phyloP scores from a whole-genome alignment of 2,329 filamentous ascomycete genomes.

The Cadophora luteo-olivacea region DNA sequence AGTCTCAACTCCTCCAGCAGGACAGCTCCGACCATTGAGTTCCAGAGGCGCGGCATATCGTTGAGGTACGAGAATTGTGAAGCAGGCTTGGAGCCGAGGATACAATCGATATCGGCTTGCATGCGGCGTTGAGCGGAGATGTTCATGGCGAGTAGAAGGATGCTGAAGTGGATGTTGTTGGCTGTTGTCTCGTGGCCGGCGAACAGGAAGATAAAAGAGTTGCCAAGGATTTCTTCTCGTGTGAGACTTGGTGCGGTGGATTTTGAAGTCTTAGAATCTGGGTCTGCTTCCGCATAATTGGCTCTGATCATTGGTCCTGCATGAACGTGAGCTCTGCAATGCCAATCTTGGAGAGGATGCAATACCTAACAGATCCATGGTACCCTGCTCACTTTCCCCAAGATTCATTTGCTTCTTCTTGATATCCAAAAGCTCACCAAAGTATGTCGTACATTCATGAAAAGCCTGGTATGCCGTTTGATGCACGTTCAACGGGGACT shows the following conservation, averaged over 20 bases:
- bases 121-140: conserved; percentile 30
- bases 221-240: conserved; percentile 42
- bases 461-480: conserved; percentile 49
- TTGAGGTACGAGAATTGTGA: conserved; percentile 33
- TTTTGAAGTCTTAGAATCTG: not conserved
- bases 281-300: conserved; percentile 24
- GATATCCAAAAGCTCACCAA: conserved; percentile 55
- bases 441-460: conserved; percentile 57
- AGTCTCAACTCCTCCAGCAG: conserved; percentile 61
- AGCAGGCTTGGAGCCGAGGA: conserved; percentile 35
- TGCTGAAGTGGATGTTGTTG: conserved; percentile 42
- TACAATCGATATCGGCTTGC: conserved; percentile 40
- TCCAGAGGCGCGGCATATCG: conserved; percentile 39
- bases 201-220: conserved; percentile 44
- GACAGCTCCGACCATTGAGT: conserved; percentile 38
- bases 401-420: conserved; percentile 35
- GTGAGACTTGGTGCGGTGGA: conserved; percentile 34
- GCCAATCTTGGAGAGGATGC: not conserved
- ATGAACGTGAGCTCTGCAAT: conserved; percentile 15
- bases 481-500: conserved; percentile 50
- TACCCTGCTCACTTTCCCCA: conserved; percentile 35
- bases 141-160: conserved; percentile 41
- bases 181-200: conserved; percentile 46
- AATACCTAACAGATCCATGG: conserved; percentile 39
- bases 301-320: conserved; percentile 37